Percentiles rank a stretch among this genome's conserved stretches.
Conservation (phyloP, 345 rosid genomes). For the Cardiospermum halicacabum region DNA sequence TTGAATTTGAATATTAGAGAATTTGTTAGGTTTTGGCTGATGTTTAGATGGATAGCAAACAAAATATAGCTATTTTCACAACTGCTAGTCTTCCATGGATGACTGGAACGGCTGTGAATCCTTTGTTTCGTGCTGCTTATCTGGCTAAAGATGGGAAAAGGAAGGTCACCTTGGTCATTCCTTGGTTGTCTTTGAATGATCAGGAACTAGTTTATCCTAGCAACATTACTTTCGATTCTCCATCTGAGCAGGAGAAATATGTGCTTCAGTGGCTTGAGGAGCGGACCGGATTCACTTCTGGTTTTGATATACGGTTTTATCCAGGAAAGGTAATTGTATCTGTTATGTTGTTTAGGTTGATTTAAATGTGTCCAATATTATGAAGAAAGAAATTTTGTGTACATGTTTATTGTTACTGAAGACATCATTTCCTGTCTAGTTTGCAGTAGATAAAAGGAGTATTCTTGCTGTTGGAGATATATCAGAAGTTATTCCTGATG, state of each 20-base stretch:
- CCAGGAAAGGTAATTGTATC: slow-evolving; percentile 66
- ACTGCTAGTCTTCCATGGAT: slow-evolving; percentile 98
- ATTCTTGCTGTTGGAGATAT: slow-evolving; percentile 91
- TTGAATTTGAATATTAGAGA: background rate
- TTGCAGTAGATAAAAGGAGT: slow-evolving; percentile 80
- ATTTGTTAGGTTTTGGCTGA: slow-evolving; percentile 8
- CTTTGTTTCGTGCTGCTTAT: slow-evolving; percentile 92
- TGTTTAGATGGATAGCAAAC: slow-evolving; percentile 53
- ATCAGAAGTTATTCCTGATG: slow-evolving; percentile 62
- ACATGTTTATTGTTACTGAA: slow-evolving; percentile 9
- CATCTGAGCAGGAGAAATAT: slow-evolving; percentile 65
- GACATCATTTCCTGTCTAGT: slow-evolving; percentile 41
- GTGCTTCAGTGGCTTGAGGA: slow-evolving; percentile 79
- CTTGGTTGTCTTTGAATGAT: slow-evolving; percentile 75
- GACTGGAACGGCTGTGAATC: slow-evolving; percentile 97
- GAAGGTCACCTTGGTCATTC: slow-evolving; percentile 80
- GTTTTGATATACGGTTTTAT: slow-evolving; percentile 61
- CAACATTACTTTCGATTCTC: slow-evolving; percentile 49
- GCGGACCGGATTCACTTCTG: slow-evolving; percentile 47
- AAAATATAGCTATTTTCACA: slow-evolving; percentile 76
- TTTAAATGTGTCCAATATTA: background rate
- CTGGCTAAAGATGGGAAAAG: slow-evolving; percentile 68
- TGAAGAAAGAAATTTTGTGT: background rate
- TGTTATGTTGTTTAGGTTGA: background rate
- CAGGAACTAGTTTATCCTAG: slow-evolving; percentile 72